Evolutionary conservation across 495 filamentous ascomycete species (phyloP).

Genomic region (Neurospora africana): DNA sequence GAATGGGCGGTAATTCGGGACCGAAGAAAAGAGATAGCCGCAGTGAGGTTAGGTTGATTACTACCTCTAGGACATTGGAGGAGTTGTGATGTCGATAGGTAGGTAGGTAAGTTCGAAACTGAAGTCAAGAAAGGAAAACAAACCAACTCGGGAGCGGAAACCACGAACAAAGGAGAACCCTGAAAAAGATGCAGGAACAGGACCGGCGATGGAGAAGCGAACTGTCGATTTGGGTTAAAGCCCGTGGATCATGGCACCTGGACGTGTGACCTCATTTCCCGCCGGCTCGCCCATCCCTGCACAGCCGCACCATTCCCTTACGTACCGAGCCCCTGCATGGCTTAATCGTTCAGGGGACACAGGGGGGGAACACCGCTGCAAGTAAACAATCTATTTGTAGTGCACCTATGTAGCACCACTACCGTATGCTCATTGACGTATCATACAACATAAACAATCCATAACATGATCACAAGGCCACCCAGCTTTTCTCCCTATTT

Average conservation of each 20-base stretch:
- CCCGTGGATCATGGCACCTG: not conserved
- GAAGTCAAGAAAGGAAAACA: not conserved
- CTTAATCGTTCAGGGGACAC: not conserved
- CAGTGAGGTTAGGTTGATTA: not conserved
- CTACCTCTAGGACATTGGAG: not conserved
- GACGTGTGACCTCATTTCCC: not conserved
- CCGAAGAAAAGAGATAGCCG: not conserved
- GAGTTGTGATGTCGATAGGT: not conserved
- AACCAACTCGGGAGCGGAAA: not conserved
- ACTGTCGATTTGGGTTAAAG: not conserved
- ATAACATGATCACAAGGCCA: not conserved
- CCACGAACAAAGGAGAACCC: not conserved
- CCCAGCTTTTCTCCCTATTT: not conserved
- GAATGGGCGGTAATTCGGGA: not conserved
- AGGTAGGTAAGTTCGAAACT: not conserved
- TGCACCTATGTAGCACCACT: not conserved
- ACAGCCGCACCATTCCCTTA: not conserved
- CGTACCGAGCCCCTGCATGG: not conserved
- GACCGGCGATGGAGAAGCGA: not conserved
- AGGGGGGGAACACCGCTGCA: not conserved
- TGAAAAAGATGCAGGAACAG: not conserved
- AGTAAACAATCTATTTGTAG: not conserved
- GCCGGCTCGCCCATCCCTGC: not conserved
- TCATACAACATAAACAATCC: not conserved
- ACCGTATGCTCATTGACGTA: not conserved